These are phyloP conservation scores for Yamadazyma buinensis DNA, from an alignment of 1,139 yeast species.

Conservation along the genomic window DNA sequence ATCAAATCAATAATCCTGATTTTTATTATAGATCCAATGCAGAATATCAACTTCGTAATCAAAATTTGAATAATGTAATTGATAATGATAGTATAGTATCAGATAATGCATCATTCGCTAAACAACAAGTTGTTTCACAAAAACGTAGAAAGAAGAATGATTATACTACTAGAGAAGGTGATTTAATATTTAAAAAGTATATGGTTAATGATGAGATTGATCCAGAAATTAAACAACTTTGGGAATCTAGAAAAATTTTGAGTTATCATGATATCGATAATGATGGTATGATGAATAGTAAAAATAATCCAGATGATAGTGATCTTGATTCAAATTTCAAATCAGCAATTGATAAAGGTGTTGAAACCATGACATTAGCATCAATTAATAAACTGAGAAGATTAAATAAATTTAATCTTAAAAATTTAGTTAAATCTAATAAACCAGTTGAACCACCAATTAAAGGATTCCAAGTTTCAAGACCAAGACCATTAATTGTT, in stretches of 20 bases:
- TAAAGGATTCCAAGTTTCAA: constrained; percentile 37
- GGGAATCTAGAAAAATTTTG: constrained; percentile 41
- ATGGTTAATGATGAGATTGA: constrained; percentile 40
- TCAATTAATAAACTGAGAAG: background rate
- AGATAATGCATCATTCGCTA: constrained; percentile 17
- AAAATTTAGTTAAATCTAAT: background rate
- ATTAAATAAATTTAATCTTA: background rate
- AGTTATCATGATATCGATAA: background rate
- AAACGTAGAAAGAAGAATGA: constrained; percentile 28
- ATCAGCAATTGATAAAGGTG: constrained; percentile 1
- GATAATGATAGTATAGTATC: constrained; percentile 6
- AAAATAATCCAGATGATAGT: background rate
- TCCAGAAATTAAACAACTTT: constrained; percentile 47
- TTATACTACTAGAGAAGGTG: constrained; percentile 50
- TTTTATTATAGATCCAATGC: constrained; percentile 16
- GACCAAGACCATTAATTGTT: constrained; percentile 41
- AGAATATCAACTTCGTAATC: constrained; percentile 8
- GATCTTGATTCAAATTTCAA: constrained; percentile 1
- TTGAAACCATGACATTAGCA: background rate
- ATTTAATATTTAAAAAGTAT: constrained; percentile 39
- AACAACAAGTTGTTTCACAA: constrained; percentile 20
- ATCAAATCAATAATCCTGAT: constrained; percentile 7
- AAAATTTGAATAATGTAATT: background rate
- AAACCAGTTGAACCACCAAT: constrained; percentile 7
- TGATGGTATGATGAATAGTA: background rate